phyloP scores from a whole-genome alignment of 2,329 filamentous ascomycete species.

The Decorospora gaudefroyi region DNA sequence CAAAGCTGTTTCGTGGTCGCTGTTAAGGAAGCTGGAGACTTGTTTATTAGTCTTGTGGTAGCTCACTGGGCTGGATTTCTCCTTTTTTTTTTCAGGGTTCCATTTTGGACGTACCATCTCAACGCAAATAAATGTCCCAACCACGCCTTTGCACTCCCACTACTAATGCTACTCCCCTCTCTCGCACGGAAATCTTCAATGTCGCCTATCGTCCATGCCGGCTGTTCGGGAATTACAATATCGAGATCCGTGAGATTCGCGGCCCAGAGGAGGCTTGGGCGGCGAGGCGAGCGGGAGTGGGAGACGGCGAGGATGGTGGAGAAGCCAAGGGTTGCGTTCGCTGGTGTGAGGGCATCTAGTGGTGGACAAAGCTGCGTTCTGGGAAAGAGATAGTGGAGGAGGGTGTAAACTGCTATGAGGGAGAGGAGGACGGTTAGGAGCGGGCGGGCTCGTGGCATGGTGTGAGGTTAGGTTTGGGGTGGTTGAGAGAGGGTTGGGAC shows the following conservation, averaged over 20 bases:
- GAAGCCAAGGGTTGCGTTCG: conserved; percentile 34
- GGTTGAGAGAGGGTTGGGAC: background rate
- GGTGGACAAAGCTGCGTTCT: too few species aligned
- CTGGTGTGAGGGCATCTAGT: background rate
- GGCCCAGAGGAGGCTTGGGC: conserved; percentile 43
- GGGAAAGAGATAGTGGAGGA: background rate
- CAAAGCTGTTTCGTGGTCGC: conserved; percentile 31
- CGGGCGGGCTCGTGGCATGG: background rate
- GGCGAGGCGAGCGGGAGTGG: conserved; percentile 40
- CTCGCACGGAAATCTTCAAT: conserved; percentile 33
- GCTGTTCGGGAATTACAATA: conserved; percentile 47
- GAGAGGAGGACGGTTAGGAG: background rate
- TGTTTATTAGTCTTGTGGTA: background rate
- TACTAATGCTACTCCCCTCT: conserved; percentile 36
- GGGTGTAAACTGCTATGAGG: background rate
- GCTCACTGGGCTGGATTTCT: background rate
- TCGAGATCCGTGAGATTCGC: conserved; percentile 47
- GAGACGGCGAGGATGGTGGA: conserved; percentile 49
- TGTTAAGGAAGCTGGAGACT: conserved; percentile 23
- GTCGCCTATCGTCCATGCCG: conserved; percentile 46
- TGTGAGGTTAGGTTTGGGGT: background rate
- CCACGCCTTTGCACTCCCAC: conserved; percentile 49
- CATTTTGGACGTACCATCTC: conserved; percentile 29
- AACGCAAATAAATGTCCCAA: conserved; percentile 49
- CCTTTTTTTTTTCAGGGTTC: too few species aligned